Conservation (phyloP, 2,329 filamentous ascomycete species). For the Aspergillus japonicus region DNA sequence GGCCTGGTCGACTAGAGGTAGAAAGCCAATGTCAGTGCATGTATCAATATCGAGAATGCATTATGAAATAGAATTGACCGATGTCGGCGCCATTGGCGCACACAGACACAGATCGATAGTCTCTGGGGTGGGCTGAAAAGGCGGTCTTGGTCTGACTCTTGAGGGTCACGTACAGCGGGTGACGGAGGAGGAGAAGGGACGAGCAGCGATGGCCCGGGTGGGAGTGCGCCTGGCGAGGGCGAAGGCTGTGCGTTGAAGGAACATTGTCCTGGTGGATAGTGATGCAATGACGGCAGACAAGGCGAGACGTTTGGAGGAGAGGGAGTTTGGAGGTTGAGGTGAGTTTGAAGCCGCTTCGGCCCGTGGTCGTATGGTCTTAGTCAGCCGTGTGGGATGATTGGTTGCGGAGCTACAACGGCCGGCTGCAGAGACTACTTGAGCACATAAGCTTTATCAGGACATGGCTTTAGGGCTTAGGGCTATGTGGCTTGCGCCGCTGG, state of each 20-base stretch:
- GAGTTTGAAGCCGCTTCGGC: constrained; percentile 43
- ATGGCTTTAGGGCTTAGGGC: constrained; percentile 22
- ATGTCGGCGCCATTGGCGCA: constrained; percentile 24
- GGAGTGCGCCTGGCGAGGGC: constrained; percentile 48
- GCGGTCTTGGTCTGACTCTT: constrained; percentile 26
- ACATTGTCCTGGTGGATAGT: constrained; percentile 41
- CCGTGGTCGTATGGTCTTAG: constrained; percentile 28
- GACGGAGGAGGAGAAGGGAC: constrained; percentile 47
- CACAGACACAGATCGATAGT: constrained; percentile 16
- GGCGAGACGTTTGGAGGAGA: constrained; percentile 28
- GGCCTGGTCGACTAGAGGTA: constrained; percentile 32
- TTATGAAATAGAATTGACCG: not conserved
- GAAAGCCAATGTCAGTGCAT: constrained; percentile 26
- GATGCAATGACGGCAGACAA: constrained; percentile 24
- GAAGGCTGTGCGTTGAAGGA: constrained; percentile 48
- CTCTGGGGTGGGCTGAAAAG: constrained; percentile 15
- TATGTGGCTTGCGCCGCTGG: not conserved
- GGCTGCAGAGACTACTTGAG: constrained; percentile 12
- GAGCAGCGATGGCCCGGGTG: constrained; percentile 41
- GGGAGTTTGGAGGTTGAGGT: constrained; percentile 38
- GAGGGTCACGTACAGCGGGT: constrained; percentile 46
- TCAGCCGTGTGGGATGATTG: constrained; percentile 28
- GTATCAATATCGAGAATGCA: not conserved
- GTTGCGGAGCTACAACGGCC: constrained; percentile 20
- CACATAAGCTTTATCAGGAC: constrained; percentile 18